Percentiles rank a stretch among this genome's conserved stretches.
These are phyloP conservation scores for Candida schatavii DNA, from an alignment of 805 yeast genomes.

Conservation along the genomic window DNA sequence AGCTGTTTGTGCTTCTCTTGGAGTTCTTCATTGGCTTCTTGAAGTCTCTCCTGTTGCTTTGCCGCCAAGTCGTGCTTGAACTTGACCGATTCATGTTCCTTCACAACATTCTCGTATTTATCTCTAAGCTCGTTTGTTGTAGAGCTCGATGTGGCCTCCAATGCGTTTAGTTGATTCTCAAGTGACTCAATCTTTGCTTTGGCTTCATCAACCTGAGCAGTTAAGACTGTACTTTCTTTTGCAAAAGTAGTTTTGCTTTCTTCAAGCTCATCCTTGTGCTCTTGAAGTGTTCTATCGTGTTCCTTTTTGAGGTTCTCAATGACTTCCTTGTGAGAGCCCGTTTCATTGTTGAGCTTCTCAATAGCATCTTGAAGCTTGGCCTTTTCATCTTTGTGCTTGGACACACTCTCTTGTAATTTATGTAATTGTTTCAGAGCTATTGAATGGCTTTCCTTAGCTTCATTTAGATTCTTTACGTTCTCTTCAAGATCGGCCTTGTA, in stretches of 20 bases:
- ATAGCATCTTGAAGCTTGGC: conserved; percentile 5
- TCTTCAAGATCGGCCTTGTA: conserved; percentile 17
- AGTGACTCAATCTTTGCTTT: conserved; percentile 11
- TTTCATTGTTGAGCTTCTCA: conserved; percentile 9
- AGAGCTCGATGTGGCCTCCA: neutral
- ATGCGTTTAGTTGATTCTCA: conserved; percentile 4
- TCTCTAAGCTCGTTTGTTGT: conserved; percentile 4
- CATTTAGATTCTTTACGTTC: conserved; percentile 11
- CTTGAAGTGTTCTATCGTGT: neutral
- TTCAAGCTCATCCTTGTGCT: conserved; percentile 9
- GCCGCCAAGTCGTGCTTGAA: neutral
- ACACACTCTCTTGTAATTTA: neutral
- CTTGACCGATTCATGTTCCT: conserved; percentile 5
- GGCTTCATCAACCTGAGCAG: conserved; percentile 12
- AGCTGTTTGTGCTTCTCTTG: neutral
- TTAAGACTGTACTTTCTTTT: conserved; percentile 8
- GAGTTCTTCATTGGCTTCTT: neutral
- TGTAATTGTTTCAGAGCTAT: conserved; percentile 8
- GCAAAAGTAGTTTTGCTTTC: conserved; percentile 11
- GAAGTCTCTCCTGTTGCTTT: neutral
- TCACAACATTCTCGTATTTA: conserved; percentile 5
- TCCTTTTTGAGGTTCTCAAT: neutral
- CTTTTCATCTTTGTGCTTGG: neutral
- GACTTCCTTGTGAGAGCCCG: conserved; percentile 3
- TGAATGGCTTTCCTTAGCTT: conserved; percentile 12